Base-by-base conservation (phyloP, 257 asterid genomes). In the Lycium ferocissimum region DNA sequence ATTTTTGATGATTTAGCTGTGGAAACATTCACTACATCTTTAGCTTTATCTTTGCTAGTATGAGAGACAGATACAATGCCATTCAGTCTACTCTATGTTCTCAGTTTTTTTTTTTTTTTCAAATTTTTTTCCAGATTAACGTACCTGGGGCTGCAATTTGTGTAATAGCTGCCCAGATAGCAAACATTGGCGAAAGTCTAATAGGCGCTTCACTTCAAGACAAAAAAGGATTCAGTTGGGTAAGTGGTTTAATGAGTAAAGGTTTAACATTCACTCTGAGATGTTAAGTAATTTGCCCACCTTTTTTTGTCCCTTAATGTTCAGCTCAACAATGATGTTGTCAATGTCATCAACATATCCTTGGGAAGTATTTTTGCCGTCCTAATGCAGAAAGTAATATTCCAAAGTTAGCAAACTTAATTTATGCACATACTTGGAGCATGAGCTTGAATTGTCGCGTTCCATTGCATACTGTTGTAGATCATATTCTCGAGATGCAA, bases 111-210 rank as follows among this genome's bases (percentile, higher is more conserved):
- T 1, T 2, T 6, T 38, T 14, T 7, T 26, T 26, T 26, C 33
- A 75, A 14, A 26, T 69, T 3, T 40, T 80, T 4, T 80, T 82
- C 9, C 94, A 97, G 99, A 93, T 95, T 86, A 76, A 80, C 12
- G 65, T 83, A 65, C 78, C 91, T 17, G 96, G 92, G 88, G 94
- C 89, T 49, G 73, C 88, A 47, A 82, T 93, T 86, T 95, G 99
- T 47, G 91, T 95, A 66, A 79, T 92, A 72, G 98, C 99, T 20
- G 91, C 99, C 91, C 99, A 97, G 91, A 90, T 95, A 71, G 99
- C 99, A n/a, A 97, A 97, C 88, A 84, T 97, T 72, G 98, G 98
- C 38, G 99, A 97, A 89, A 97, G 98, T 87, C 81, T 97, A 58
- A 95, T 97, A 20, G 99, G 99, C 51, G 99, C 99, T 85, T 86